Evolutionary conservation across 2,329 filamentous ascomycete species (phyloP), one percentile per base, ranked within the genome.

Genomic region (Lachnellula cervina): DNA sequence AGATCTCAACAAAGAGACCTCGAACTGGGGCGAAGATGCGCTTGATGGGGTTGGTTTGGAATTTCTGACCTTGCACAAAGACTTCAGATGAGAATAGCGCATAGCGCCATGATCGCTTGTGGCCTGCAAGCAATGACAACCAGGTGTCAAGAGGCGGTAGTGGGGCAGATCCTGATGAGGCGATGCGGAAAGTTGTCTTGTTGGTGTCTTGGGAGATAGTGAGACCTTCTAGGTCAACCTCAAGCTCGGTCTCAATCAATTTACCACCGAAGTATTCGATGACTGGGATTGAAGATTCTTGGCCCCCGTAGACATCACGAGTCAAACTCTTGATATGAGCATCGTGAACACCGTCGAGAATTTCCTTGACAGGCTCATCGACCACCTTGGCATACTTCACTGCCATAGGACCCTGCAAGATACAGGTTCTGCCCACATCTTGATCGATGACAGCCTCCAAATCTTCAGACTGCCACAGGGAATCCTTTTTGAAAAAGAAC

Each of bases 401-500:
- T 54, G 94, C 89, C 76, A 92, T 91, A 5, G 94, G 94, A 17
- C 94, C 95, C 72, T 99, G 94, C 38, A 99, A 79, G 70, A 99
- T 97, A 77, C 92, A 97, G 45, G 92, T 96, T 70, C 95, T 85
- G 61, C 90, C 92, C 57, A 99, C 94, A 70, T 99, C 95, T 74
- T 97, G 94, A 64, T 81, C 93, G 59, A 97, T 92, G 56, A 99
- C 92, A 52, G 94, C 94, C 68, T 95, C 93, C 11, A 99, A 80
- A 68, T 99, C 94, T 74, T 99, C 94, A 1, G 94, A 97, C 75
- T 99, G 94, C 94, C 94, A 99, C 7, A 99, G 82, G 1, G 94
- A 99, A 73, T 99, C 94, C 79, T 99, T 99, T 85, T 99, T 99
- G 87, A 99, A 99, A 79, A 90, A 99, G 76, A 95, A 96, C 71